Conservation (phyloP, 2,329 filamentous ascomycete species). For the Cytospora piceicola region DNA sequence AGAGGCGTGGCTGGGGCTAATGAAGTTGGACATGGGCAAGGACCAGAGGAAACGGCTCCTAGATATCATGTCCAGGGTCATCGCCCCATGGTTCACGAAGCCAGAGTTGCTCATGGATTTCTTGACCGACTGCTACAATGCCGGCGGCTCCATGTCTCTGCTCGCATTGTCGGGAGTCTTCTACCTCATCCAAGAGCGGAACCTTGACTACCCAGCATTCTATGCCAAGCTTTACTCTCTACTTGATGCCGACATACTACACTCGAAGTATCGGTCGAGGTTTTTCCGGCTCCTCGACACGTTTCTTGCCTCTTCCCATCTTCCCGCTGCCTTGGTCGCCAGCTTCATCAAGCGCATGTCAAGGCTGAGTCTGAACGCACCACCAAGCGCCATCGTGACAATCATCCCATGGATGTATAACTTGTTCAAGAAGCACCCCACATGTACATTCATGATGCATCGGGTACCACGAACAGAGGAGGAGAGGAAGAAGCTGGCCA, state of each 20-base stretch:
- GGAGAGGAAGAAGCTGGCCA: conserved; percentile 62
- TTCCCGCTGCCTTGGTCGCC: conserved; percentile 86
- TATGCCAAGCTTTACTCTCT: conserved; percentile 93
- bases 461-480: conserved; percentile 66
- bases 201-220: conserved; percentile 94
- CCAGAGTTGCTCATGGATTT: conserved; percentile 95
- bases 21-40: conserved; percentile 68
- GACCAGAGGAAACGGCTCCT: conserved; percentile 81
- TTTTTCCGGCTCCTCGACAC: conserved; percentile 93
- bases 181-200: conserved; percentile 90
- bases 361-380: conserved; percentile 81
- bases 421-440: conserved; percentile 84
- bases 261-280: conserved; percentile 90
- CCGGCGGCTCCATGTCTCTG: conserved; percentile 83
- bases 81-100: conserved; percentile 87
- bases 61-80: conserved; percentile 72
- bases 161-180: conserved; percentile 91
- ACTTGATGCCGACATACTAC: conserved; percentile 80
- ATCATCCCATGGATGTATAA: conserved; percentile 96
- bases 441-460: conserved; percentile 96
- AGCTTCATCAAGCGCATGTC: conserved; percentile 96
- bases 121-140: conserved; percentile 88
- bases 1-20: conserved; percentile 81
- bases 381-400: conserved; percentile 85
- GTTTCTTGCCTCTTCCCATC: conserved; percentile 88